Evolutionary conservation across 306 rosid species (phyloP), one percentile per base, ranked within the genome.

Genomic region (Inga oerstediana): DNA sequence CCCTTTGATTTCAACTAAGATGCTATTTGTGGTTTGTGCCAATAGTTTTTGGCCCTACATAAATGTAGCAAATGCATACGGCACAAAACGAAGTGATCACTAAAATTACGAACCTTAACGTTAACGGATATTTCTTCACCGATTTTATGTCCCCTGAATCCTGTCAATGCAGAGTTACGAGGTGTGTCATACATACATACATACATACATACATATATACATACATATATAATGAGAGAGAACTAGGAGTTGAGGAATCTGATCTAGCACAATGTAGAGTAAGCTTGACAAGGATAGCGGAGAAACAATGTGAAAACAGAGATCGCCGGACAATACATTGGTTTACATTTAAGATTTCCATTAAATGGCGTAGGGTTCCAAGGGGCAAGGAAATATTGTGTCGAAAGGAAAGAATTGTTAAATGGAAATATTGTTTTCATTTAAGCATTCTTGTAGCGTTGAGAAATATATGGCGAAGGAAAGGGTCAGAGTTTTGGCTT

Each of bases 401-500:
- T 58, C 75, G 75, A 76, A 81, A 11, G 70, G 75, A 37, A 37
- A 37, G 41, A 39, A 6, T 39, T 39, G 8, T 39, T 39, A 1
- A 6, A 39, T 6, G 8, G 43, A 39, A 39, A 39, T 39, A 6
- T 39, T 39, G 43, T 37, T 37, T 5, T 37, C 8, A 37, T 37
- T 37, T 37, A 37, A 37, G 71, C 19, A 78, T 66, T 78, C 80
- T 74, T 87, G 71, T 44, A 49, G 49, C 68, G 8, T 49, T 22
- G 88, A 89, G 94, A 85, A 81, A 88, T 83, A 74, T 69, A 51
- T 80, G 91, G 86, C 94, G 80, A 84, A 80, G 87, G 87, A 92
- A 91, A 72, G 74, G 97, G 91, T 89, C 30, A 27, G 30, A 27
- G 30, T 70, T 59, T 44, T 74, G 78, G 49, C 68, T 75, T 32